These are phyloP conservation scores for Sarocladium oryzae DNA, from an alignment of 2,329 filamentous ascomycete genomes.

Conservation along the genomic window DNA sequence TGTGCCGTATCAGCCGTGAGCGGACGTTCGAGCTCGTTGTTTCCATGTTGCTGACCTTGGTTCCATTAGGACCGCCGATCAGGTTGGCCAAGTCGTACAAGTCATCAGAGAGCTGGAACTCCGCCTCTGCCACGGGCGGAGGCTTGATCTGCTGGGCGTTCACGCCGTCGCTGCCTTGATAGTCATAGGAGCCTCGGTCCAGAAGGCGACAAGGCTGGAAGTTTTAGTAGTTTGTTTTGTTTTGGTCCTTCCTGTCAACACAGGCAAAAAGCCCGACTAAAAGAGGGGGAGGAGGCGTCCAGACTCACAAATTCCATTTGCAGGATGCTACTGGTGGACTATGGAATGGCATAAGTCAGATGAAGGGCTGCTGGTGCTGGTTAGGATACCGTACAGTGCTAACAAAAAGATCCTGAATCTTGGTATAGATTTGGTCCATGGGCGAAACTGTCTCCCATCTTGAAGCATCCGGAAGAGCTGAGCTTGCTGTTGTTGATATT, in stretches of 20 bases:
- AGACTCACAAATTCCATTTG: not conserved
- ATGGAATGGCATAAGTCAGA: not conserved
- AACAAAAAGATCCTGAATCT: not conserved
- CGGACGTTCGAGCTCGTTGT: not conserved
- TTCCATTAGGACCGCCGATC: not conserved
- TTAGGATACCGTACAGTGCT: not conserved
- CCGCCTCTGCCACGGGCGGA: not conserved
- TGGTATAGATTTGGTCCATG: not conserved
- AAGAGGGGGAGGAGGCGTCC: not conserved
- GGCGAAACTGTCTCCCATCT: not conserved
- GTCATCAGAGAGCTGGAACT: not conserved
- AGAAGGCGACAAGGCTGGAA: not conserved
- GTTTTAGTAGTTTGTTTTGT: not conserved
- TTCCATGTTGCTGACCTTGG: not conserved
- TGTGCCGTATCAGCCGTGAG: not conserved
- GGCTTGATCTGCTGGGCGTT: not conserved
- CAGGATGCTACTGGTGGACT: not conserved
- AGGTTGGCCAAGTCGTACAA: not conserved
- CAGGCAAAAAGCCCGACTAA: too few species aligned
- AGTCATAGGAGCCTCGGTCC: not conserved
- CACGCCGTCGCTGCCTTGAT: not conserved
- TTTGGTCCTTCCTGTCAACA: too few species aligned
- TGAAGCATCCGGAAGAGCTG: not conserved
- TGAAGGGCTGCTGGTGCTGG: not conserved
- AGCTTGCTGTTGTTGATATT: not conserved